Percentiles rank a stretch among this genome's conserved stretches.
Evolutionary conservation across 306 rosid genomes (phyloP).

Genomic region (Vigna radiata): DNA sequence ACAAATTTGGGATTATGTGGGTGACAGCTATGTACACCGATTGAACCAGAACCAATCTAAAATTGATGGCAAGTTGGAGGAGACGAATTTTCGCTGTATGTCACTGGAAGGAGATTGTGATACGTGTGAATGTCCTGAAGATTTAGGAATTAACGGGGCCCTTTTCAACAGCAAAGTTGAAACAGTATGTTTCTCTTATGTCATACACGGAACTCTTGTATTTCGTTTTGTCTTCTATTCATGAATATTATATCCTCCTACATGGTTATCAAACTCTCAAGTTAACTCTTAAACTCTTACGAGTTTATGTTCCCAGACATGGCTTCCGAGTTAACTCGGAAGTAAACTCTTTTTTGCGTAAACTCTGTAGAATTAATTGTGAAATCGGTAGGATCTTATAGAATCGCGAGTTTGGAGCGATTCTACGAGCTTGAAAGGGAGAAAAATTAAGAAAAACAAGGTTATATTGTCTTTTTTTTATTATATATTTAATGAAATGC

Average conservation of each 20-base stretch:
- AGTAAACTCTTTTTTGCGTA: too few relatives aligned
- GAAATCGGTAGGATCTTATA: too few relatives aligned
- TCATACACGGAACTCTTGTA: slow-evolving; percentile 6
- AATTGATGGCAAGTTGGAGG: slow-evolving; percentile 75
- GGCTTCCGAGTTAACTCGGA: too few relatives aligned
- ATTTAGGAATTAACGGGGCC: slow-evolving; percentile 78
- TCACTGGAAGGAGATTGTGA: slow-evolving; percentile 78
- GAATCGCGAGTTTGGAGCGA: too few relatives aligned
- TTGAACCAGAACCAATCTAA: slow-evolving; percentile 91
- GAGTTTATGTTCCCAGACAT: too few relatives aligned
- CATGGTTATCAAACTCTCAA: too few relatives aligned
- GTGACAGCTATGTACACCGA: slow-evolving; percentile 87
- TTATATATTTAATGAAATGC: too few relatives aligned
- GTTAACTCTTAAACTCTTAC: too few relatives aligned
- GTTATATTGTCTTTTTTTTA: too few relatives aligned
- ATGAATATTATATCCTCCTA: background rate
- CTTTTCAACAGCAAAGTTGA: slow-evolving; percentile 92
- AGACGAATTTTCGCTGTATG: slow-evolving; percentile 58
- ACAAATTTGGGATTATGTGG: slow-evolving; percentile 97
- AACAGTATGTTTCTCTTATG: slow-evolving; percentile 59
- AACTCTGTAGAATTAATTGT: too few relatives aligned
- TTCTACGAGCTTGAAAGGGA: too few relatives aligned
- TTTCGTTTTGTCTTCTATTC: background rate
- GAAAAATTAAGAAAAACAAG: too few relatives aligned
- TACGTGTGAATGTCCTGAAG: slow-evolving; percentile 66